These are phyloP conservation scores for Blakeslea trispora DNA, from an alignment of 371 early-diverging fungal species.

Conservation along the genomic window DNA sequence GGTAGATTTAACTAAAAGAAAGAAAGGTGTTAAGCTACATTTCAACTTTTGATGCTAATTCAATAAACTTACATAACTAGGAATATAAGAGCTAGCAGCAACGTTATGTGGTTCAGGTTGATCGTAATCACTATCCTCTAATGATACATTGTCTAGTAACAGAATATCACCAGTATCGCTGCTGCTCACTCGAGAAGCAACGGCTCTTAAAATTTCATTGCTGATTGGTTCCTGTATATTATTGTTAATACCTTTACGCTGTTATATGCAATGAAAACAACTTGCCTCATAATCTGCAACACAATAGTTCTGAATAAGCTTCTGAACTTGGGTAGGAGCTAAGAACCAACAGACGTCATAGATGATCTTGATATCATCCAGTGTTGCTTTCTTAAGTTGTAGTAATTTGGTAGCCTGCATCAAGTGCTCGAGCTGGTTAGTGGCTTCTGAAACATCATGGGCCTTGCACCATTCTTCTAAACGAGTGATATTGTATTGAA, in stretches of 20 bases:
- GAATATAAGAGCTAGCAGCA: constrained; percentile 58
- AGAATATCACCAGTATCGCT: constrained; percentile 86
- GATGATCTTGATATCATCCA: constrained; percentile 91
- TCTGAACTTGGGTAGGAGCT: constrained; percentile 93
- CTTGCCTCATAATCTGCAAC: constrained; percentile 76
- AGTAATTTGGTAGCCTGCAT: constrained; percentile 94
- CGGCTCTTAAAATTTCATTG: constrained; percentile 86
- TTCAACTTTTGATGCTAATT: neutral
- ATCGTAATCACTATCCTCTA: constrained; percentile 72
- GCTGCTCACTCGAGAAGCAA: constrained; percentile 81
- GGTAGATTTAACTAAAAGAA: constrained; percentile 22
- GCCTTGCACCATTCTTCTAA: constrained; percentile 97
- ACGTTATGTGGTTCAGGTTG: constrained; percentile 61
- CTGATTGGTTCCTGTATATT: constrained; percentile 24
- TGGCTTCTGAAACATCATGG: constrained; percentile 88
- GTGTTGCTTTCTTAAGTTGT: constrained; percentile 90
- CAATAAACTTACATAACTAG: constrained; percentile 32
- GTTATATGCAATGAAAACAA: too few relatives aligned
- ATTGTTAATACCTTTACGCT: too few relatives aligned
- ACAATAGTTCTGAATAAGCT: constrained; percentile 82
- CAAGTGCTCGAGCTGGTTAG: constrained; percentile 87
- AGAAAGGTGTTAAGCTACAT: too few relatives aligned
- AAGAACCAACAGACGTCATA: constrained; percentile 95
- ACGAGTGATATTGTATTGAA: constrained; percentile 95
- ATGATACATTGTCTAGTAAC: constrained; percentile 80